Evolutionary conservation across 108 stramenopile genomes (phyloP).

Genomic region (Stephanodiscus triporus): DNA sequence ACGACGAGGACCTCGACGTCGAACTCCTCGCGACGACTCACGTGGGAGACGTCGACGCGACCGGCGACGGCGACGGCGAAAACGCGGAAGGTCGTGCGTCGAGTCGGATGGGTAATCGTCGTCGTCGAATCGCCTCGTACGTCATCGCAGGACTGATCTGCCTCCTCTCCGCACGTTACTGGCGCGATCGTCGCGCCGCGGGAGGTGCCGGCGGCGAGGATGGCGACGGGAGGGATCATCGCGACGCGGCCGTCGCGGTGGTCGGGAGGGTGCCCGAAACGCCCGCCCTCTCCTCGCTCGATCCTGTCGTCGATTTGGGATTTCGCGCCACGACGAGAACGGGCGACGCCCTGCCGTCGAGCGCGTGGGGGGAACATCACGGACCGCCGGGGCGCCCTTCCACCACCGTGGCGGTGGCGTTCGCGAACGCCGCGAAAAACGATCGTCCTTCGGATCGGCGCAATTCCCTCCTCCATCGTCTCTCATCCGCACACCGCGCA

Average conservation of each 20-base stretch:
- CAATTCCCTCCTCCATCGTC: too few species aligned
- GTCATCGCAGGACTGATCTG: conserved; percentile 6
- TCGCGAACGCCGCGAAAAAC: conserved; percentile 75
- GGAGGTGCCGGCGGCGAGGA: not conserved
- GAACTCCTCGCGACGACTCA: conserved; percentile 5
- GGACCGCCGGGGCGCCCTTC: conserved; percentile 47
- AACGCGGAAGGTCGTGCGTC: not conserved
- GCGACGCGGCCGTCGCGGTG: too few species aligned
- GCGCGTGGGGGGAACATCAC: conserved; percentile 37
- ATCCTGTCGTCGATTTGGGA: conserved; percentile 34
- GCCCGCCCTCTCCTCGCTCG: conserved; percentile 35
- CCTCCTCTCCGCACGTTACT: conserved; percentile 11
- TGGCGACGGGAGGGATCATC: too few species aligned
- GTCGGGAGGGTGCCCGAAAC: conserved; percentile 41
- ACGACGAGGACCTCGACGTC: conserved; percentile 8
- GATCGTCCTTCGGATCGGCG: too few species aligned
- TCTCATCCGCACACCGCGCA: too few species aligned
- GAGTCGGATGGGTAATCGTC: not conserved
- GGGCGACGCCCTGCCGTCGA: conserved; percentile 43
- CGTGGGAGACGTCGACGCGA: not conserved
- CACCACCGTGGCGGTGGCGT: conserved; percentile 46
- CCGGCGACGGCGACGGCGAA: not conserved
- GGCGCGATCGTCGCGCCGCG: not conserved
- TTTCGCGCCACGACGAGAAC: conserved; percentile 41
- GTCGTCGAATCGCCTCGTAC: conserved; percentile 13